Evolutionary conservation across 257 asterid genomes (phyloP).

Genomic region (Henckelia pumila): DNA sequence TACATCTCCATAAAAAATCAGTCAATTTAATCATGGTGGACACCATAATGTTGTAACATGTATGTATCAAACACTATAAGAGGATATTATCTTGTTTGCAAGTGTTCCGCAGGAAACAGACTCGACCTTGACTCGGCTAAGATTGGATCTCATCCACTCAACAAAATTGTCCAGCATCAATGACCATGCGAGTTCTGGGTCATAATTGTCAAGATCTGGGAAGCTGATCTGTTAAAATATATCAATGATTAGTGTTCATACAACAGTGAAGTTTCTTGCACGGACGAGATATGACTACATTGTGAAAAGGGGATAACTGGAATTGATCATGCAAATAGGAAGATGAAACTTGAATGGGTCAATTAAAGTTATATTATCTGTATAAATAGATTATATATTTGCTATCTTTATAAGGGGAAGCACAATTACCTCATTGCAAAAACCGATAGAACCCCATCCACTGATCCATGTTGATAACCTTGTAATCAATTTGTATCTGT

Average conservation of each 20-base stretch:
- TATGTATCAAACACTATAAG: too few species aligned
- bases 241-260: background rate
- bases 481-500: slow-evolving; percentile 78
- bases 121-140: slow-evolving; percentile 23
- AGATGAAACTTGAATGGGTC: background rate
- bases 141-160: slow-evolving; percentile 51
- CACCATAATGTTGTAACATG: background rate
- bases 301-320: background rate
- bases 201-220: slow-evolving; percentile 49
- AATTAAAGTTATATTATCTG: background rate
- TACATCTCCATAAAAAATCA: background rate
- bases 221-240: slow-evolving; percentile 41
- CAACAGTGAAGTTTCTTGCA: background rate
- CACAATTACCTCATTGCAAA: slow-evolving; percentile 65
- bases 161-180: slow-evolving; percentile 57
- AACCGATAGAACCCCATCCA: slow-evolving; percentile 83
- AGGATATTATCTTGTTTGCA: background rate
- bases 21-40: background rate
- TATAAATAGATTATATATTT: background rate
- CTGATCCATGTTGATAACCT: slow-evolving; percentile 85
- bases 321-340: background rate
- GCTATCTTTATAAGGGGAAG: background rate
- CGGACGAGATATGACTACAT: background rate
- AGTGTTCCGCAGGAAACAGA: background rate
- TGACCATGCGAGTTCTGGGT: slow-evolving; percentile 60